phyloP scores from a whole-genome alignment of 1,284 basidiomycete genomes.

The Grifola frondosa region DNA sequence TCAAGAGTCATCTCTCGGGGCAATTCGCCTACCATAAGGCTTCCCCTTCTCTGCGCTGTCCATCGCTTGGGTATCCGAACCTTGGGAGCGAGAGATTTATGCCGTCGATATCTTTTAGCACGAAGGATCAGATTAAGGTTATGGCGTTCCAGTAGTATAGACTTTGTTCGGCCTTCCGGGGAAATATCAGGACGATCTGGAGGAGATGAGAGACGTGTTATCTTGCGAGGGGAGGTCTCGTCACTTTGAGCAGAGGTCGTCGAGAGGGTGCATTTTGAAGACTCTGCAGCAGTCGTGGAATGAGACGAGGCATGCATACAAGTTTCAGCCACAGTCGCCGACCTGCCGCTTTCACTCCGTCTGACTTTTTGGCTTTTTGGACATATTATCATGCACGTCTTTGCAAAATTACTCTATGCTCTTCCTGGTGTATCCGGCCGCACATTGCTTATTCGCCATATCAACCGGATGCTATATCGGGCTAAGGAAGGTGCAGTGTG shows the following conservation, averaged over 20 bases:
- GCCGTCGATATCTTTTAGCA: conserved; percentile 14
- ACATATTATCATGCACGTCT: too few relatives aligned
- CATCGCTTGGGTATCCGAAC: conserved; percentile 8
- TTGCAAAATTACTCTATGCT: too few relatives aligned
- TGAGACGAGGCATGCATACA: conserved; percentile 60
- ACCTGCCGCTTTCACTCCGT: too few relatives aligned
- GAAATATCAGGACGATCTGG: conserved; percentile 21
- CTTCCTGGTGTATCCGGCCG: too few relatives aligned
- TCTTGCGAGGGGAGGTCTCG: not conserved
- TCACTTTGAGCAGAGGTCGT: too few relatives aligned
- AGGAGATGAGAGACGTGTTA: conserved; percentile 9
- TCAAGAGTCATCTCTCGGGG: conserved; percentile 58
- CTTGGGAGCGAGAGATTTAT: conserved; percentile 13
- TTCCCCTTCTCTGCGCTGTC: conserved; percentile 1
- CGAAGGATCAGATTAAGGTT: conserved; percentile 18
- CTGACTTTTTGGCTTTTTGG: too few relatives aligned
- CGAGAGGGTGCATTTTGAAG: conserved; percentile 31
- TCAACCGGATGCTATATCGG: too few relatives aligned
- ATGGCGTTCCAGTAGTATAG: conserved; percentile 22
- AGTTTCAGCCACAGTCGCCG: too few relatives aligned
- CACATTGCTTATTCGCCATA: too few relatives aligned
- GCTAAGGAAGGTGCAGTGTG: too few relatives aligned
- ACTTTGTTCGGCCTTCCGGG: conserved; percentile 20
- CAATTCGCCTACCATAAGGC: conserved; percentile 30
- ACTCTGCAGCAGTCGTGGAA: conserved; percentile 55